A percentile compares a stretch with the other conserved stretches of the same genome.
Evolutionary conservation across 2,329 filamentous ascomycete species (phyloP).

Genomic region (Colletotrichum coccodes): DNA sequence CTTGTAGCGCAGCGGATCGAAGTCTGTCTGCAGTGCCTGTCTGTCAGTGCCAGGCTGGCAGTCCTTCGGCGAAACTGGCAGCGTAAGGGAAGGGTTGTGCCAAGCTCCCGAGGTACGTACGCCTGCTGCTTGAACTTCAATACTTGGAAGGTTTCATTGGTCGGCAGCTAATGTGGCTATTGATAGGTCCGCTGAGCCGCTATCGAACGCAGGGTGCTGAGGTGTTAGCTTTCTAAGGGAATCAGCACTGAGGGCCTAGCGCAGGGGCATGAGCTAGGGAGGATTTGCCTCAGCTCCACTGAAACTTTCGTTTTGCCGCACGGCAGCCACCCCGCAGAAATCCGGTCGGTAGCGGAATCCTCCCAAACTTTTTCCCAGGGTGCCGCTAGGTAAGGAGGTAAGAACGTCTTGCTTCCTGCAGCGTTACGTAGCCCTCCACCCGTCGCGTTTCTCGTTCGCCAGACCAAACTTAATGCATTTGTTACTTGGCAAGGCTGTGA

Average conservation of each 20-base stretch:
- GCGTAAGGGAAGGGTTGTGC: slow-evolving; percentile 24
- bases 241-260: not conserved
- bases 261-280: not conserved
- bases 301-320: not conserved
- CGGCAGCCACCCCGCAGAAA: slow-evolving; percentile 2
- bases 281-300: not conserved
- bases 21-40: not conserved
- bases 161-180: not conserved
- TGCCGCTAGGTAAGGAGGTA: not conserved
- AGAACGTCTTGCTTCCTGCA: not conserved
- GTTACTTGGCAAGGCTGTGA: not conserved
- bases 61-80: slow-evolving; percentile 29
- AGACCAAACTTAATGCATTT: not conserved
- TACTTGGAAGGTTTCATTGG: slow-evolving; percentile 9
- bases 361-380: not conserved
- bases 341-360: not conserved
- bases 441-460: not conserved
- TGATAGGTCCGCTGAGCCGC: not conserved
- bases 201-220: not conserved
- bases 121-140: slow-evolving; percentile 8
- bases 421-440: not conserved
- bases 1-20: slow-evolving; percentile 4
- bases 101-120: slow-evolving; percentile 28
- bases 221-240: not conserved
- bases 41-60: slow-evolving; percentile 25